phyloP scores from a whole-genome alignment of 805 yeast species.

The Kluyveromyces aestuarii region DNA sequence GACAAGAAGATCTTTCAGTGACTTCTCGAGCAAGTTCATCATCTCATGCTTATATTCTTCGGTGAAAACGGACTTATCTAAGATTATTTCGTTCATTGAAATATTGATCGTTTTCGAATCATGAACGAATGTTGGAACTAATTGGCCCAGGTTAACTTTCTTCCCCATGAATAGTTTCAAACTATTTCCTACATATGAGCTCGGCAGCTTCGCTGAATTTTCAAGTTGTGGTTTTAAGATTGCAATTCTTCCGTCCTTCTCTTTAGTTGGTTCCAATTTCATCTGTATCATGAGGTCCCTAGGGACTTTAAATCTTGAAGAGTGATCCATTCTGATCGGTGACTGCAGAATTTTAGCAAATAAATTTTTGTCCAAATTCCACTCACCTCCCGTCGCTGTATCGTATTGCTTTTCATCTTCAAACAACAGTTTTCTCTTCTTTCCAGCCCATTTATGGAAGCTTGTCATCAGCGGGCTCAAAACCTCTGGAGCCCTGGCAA shows the following conservation, averaged over 20 bases:
- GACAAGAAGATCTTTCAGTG: neutral
- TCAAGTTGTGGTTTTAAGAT: constrained; percentile 6
- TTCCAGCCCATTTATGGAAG: constrained; percentile 30
- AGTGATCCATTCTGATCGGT: constrained; percentile 35
- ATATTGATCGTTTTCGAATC: constrained; percentile 3
- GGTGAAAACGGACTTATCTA: neutral
- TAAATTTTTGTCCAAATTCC: constrained; percentile 25
- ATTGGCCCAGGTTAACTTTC: neutral
- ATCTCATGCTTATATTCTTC: neutral
- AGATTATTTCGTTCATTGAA: neutral
- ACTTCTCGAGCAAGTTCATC: neutral
- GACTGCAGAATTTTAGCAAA: constrained; percentile 34
- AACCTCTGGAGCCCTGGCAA: constrained; percentile 1
- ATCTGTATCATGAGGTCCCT: constrained; percentile 31
- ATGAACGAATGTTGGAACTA: constrained; percentile 4
- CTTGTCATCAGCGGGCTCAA: constrained; percentile 20
- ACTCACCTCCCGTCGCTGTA: neutral
- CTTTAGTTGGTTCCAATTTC: constrained; percentile 13
- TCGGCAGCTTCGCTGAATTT: constrained; percentile 7
- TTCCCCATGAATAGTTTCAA: neutral
- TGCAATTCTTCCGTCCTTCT: constrained; percentile 5
- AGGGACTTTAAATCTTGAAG: constrained; percentile 32
- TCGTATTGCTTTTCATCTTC: constrained; percentile 4
- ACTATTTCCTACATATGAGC: constrained; percentile 18
- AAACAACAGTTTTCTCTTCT: constrained; percentile 15